Base-by-base conservation (phyloP, 345 rosid species). In the Brassica nigra region DNA sequence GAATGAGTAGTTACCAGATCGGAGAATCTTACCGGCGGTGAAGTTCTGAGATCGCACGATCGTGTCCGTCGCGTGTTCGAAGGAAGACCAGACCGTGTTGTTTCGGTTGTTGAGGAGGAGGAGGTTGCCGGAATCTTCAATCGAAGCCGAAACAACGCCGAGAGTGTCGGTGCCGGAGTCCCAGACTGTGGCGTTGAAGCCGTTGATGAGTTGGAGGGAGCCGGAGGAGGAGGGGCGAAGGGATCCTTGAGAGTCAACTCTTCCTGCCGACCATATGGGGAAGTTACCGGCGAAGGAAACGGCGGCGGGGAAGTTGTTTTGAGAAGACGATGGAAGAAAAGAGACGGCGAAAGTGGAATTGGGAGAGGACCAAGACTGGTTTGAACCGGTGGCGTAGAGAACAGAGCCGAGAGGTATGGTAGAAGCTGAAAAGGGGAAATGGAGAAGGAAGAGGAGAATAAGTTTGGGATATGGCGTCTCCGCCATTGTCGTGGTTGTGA, bases 61-160 rank as follows among this genome's bases (percentile, higher is more conserved):
- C 1, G 90, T 86, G 33, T 88, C 86, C 2, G 88, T 83, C 2
- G 95, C 90, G 67, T 86, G 20, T 4, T 83, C 78, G 76, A 92
- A 92, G 57, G 88, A 83, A 14, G 95, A 90, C 97, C 97, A 92
- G 31, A 87, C 82, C 0, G 83, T 4, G 14, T 49, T 62, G 62
- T 52, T 74, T 5, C 69, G 69, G 10, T 82, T 84, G 2, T 77
- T 66, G 15, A 86, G 80, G 37, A 92, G 86, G 8, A n/a, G 39
- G n/a, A 90, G 77, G 76, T 84, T 81, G 37, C 97, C 94, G 33
- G 78, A 82, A 70, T 89, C 94, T 66, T 87, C 83, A 55, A 90
- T 84, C 2, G 89, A 68, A 8, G 87, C 91, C 11, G 84, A 75
- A 36, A 77, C 74, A 62, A 86, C 91, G 18, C 92, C 91, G 2